phyloP scores from a whole-genome alignment of 768 basidiomycete genomes.

The Russula lepida region DNA sequence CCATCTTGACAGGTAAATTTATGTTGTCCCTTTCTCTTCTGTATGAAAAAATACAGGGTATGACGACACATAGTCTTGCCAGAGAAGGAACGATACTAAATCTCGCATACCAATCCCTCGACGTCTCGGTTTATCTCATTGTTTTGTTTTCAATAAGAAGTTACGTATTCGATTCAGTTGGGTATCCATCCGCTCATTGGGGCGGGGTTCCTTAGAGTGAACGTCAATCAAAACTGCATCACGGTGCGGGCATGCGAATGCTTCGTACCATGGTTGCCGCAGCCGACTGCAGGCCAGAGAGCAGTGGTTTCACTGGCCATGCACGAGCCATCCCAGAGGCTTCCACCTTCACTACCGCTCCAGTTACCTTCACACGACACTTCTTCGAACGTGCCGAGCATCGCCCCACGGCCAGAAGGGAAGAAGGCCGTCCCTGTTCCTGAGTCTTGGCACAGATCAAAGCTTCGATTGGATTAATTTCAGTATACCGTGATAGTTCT shows the following conservation, averaged over 20 bases:
- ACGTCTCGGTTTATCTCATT: too few species aligned
- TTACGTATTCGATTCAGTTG: too few species aligned
- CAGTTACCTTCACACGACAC: conserved; percentile 46
- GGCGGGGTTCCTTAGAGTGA: conserved; percentile 1
- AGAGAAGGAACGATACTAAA: too few species aligned
- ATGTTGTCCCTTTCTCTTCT: too few species aligned
- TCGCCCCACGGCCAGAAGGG: conserved; percentile 44
- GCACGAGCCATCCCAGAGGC: conserved; percentile 43
- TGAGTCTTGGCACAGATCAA: conserved; percentile 54
- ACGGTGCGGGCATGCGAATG: background rate
- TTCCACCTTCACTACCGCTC: conserved; percentile 44
- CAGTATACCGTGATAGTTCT: background rate
- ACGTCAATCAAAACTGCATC: background rate
- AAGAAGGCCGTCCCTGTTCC: conserved; percentile 47
- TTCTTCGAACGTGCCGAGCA: conserved; percentile 45
- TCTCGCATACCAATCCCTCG: too few species aligned
- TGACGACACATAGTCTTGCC: too few species aligned
- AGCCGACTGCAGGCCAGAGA: conserved; percentile 44
- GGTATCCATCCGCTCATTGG: background rate
- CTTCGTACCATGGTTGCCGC: conserved; percentile 44
- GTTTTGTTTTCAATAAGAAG: too few species aligned
- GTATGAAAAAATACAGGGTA: too few species aligned
- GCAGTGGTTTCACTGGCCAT: conserved; percentile 38
- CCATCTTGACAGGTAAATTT: background rate
- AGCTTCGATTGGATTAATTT: conserved; percentile 30